These are phyloP conservation scores for Suhomyces emberorum DNA, from an alignment of 805 yeast genomes.

Conservation along the genomic window DNA sequence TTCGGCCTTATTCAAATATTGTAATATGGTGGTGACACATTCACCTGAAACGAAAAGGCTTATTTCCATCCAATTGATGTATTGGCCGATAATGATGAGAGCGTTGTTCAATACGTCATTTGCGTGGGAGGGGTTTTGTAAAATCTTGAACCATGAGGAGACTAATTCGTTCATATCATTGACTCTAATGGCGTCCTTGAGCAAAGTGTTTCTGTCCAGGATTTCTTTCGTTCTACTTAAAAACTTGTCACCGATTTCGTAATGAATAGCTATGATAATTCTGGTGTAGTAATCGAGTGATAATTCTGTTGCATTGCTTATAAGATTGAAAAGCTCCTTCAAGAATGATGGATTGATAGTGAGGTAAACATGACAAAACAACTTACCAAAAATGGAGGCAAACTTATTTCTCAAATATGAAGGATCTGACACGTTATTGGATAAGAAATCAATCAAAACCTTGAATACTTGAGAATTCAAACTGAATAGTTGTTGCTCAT, in stretches of 20 bases:
- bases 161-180: conserved; percentile 70
- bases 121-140: conserved; percentile 34
- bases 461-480: conserved; percentile 49
- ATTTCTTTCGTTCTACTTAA: conserved; percentile 64
- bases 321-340: conserved; percentile 25
- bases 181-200: conserved; percentile 80
- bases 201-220: conserved; percentile 60
- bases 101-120: conserved; percentile 53
- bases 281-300: conserved; percentile 73
- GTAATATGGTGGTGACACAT: conserved; percentile 55
- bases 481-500: conserved; percentile 42
- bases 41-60: conserved; percentile 62
- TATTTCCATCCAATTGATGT: conserved; percentile 91
- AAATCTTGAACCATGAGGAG: conserved; percentile 61
- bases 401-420: conserved; percentile 36
- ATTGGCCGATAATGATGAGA: conserved; percentile 71
- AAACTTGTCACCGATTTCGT: conserved; percentile 90
- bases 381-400: conserved; percentile 29
- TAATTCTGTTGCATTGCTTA: conserved; percentile 21
- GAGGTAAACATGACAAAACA: conserved; percentile 36
- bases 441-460: conserved; percentile 30
- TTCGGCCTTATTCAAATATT: conserved; percentile 46
- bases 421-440: conserved; percentile 19
- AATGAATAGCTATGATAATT: conserved; percentile 71
- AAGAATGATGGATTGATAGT: conserved; percentile 31